A percentile compares a stretch with the other conserved stretches of the same genome.
Conservation (phyloP, 768 basidiomycete genomes). For the Suillus sp. region DNA sequence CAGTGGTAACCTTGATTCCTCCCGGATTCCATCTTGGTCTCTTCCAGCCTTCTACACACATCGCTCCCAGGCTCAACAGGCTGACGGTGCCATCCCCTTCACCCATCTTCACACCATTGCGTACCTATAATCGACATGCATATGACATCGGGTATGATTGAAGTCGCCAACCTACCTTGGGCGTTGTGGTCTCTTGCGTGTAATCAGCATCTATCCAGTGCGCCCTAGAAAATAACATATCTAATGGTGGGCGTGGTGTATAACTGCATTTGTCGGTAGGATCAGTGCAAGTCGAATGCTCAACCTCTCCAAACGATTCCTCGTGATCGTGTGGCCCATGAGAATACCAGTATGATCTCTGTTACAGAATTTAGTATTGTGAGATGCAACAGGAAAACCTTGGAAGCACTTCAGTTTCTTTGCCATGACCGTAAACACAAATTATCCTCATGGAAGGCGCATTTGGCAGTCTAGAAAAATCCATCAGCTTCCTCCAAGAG, state of each 20-base stretch:
- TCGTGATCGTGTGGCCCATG: conserved; percentile 70
- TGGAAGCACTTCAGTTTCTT: conserved; percentile 81
- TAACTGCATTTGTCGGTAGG: conserved; percentile 41
- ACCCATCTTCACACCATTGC: conserved; percentile 88
- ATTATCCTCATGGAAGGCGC: conserved; percentile 93
- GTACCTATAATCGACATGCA: conserved; percentile 42
- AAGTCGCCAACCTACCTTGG: conserved; percentile 47
- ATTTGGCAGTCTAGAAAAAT: conserved; percentile 62
- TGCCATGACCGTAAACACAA: conserved; percentile 94
- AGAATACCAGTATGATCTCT: conserved; percentile 57
- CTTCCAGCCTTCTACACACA: conserved; percentile 97
- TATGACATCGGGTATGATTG: neutral
- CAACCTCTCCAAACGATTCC: conserved; percentile 50
- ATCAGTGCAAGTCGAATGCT: conserved; percentile 47
- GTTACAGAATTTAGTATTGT: neutral
- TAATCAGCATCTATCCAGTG: conserved; percentile 89
- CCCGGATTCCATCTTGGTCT: conserved; percentile 88
- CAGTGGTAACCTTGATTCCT: conserved; percentile 81
- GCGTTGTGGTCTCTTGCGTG: conserved; percentile 59
- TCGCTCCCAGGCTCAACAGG: conserved; percentile 84
- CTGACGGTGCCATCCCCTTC: conserved; percentile 96
- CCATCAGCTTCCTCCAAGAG: conserved; percentile 8
- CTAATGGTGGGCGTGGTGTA: conserved; percentile 47
- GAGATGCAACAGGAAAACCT: conserved; percentile 10
- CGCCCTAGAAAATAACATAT: conserved; percentile 54